phyloP scores from a whole-genome alignment of 371 early-diverging fungal species.

The Rhizopus delemar region DNA sequence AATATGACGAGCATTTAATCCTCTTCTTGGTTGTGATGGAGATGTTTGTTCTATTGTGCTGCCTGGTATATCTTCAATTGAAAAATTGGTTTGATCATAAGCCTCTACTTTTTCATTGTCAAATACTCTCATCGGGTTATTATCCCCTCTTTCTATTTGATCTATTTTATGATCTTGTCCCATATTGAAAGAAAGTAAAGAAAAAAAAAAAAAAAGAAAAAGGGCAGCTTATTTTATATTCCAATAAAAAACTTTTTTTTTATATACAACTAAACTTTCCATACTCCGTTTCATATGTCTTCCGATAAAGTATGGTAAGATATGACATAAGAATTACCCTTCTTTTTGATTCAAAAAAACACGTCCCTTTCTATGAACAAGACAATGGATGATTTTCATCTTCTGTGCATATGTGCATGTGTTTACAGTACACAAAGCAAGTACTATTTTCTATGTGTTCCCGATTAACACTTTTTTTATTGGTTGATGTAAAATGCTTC shows the following conservation, averaged over 20 bases:
- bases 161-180: not conserved
- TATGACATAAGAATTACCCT: no score
- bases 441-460: not conserved
- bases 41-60: not conserved
- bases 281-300: not conserved
- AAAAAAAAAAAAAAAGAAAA: not conserved
- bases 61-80: constrained; percentile 18
- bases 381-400: no score
- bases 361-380: no score
- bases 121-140: constrained; percentile 23
- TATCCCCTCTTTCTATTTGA: not conserved
- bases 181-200: constrained; percentile 3
- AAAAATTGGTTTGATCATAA: constrained; percentile 22
- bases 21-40: constrained; percentile 14
- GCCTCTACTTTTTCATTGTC: constrained; percentile 26
- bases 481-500: not conserved
- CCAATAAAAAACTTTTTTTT: not conserved
- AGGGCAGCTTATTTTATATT: not conserved
- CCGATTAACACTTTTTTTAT: not conserved
- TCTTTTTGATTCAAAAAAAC: no score
- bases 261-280: not conserved
- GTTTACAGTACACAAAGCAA: no score
- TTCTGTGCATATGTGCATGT: no score
- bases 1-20: constrained; percentile 62
- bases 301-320: not conserved